phyloP scores from a whole-genome alignment of 2,329 filamentous ascomycete species.

The Alternaria arborescens region DNA sequence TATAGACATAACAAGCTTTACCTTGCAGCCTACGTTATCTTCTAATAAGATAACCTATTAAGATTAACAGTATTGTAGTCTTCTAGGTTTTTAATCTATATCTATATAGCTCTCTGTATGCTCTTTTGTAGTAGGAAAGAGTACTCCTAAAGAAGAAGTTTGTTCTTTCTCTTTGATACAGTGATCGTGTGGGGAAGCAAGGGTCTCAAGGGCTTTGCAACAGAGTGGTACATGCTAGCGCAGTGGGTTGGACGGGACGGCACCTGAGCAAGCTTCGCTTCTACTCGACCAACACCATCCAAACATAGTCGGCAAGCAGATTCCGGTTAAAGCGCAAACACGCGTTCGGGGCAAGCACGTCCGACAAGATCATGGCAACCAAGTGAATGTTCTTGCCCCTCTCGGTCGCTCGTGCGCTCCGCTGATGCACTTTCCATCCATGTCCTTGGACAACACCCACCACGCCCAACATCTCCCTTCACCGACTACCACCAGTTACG shows the following conservation, averaged over 20 bases:
- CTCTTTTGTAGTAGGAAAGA: too few species aligned
- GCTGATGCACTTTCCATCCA: constrained; percentile 18
- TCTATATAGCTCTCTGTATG: too few species aligned
- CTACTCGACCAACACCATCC: constrained; percentile 26
- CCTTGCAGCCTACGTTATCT: too few species aligned
- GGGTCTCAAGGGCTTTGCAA: background rate
- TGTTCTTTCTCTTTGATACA: too few species aligned
- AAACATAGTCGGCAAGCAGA: constrained; percentile 20
- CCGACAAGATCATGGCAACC: constrained; percentile 13
- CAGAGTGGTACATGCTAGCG: constrained; percentile 17
- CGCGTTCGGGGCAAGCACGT: constrained; percentile 7
- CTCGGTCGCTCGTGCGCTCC: constrained; percentile 25
- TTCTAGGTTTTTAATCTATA: too few species aligned
- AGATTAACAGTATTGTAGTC: too few species aligned
- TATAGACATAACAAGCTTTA: too few species aligned
- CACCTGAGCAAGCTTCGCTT: constrained; percentile 12
- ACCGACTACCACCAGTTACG: constrained; percentile 9
- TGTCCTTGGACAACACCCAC: constrained; percentile 7
- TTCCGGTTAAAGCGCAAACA: constrained; percentile 12
- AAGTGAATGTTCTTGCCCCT: constrained; percentile 30
- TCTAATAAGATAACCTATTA: too few species aligned
- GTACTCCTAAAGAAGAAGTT: too few species aligned
- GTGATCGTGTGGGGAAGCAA: constrained; percentile 17
- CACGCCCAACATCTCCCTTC: constrained; percentile 11
- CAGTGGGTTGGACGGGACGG: constrained; percentile 30